Conservation (phyloP, 2,329 filamentous ascomycete species). For the Ophiobolus disseminans region DNA sequence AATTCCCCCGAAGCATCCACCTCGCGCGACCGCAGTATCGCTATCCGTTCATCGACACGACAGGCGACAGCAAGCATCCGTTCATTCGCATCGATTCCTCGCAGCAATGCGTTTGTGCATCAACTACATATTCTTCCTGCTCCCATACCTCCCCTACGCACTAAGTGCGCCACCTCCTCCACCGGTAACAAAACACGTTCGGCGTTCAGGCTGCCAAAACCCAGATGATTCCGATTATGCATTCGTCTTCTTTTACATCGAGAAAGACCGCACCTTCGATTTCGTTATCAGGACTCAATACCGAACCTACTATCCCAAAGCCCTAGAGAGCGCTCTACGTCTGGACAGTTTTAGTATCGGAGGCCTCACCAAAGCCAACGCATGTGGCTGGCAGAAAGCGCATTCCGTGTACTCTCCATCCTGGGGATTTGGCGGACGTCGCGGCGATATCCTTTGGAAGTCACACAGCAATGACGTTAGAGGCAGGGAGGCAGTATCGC, state of each 20-base stretch:
- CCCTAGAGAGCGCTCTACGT: slow-evolving; percentile 6
- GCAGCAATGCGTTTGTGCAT: too few relatives aligned
- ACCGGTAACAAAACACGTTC: not conserved
- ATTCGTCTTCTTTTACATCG: not conserved
- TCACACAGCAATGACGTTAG: slow-evolving; percentile 2
- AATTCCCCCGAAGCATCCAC: too few relatives aligned
- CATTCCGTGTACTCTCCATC: not conserved
- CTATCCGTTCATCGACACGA: too few relatives aligned
- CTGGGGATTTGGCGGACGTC: slow-evolving; percentile 1
- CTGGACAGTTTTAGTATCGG: not conserved
- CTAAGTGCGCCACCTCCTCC: too few relatives aligned
- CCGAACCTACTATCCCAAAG: slow-evolving; percentile 7
- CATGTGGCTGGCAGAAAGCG: slow-evolving; percentile 15
- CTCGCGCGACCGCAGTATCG: too few relatives aligned
- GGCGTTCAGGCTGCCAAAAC: not conserved
- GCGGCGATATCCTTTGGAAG: slow-evolving; percentile 18
- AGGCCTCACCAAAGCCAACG: not conserved
- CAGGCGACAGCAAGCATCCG: too few relatives aligned
- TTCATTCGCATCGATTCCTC: too few relatives aligned
- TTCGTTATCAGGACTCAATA: slow-evolving; percentile 13
- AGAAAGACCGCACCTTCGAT: not conserved
- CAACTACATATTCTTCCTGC: not conserved
- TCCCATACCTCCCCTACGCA: too few relatives aligned
- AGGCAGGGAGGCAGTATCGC: not conserved
- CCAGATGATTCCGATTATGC: not conserved